Percentiles rank a stretch among this genome's conserved stretches.
These are phyloP conservation scores for Nicotiana otophora DNA, from an alignment of 257 asterid genomes.

Conservation along the genomic window DNA sequence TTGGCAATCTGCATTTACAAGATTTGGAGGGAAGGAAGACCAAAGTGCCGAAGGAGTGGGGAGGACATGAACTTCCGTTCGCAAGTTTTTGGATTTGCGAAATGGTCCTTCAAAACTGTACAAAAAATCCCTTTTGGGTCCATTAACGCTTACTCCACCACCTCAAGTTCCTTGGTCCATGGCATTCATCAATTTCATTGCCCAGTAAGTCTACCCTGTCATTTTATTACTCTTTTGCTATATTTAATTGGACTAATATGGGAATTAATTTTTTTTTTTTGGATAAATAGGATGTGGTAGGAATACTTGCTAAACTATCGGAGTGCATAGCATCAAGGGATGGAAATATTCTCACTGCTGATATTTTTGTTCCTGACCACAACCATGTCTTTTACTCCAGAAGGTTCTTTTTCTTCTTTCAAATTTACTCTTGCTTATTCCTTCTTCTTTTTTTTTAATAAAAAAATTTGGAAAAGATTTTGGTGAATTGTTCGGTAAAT, in stretches of 20 bases:
- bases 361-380: slow-evolving; percentile 82
- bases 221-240: neutral
- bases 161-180: neutral
- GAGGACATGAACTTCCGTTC: slow-evolving; percentile 7
- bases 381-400: slow-evolving; percentile 79
- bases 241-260: neutral
- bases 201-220: slow-evolving; percentile 8
- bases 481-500: neutral
- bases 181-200: slow-evolving; percentile 14
- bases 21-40: neutral
- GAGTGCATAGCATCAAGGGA: slow-evolving; percentile 91
- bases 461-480: neutral
- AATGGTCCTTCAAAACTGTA: neutral
- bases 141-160: neutral
- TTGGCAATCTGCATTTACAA: neutral
- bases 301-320: slow-evolving; percentile 81
- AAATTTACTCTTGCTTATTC: neutral
- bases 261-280: neutral
- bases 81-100: neutral
- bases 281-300: slow-evolving; percentile 67
- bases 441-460: too few relatives aligned
- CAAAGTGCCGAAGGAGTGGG: neutral
- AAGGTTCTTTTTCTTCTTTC: slow-evolving; percentile 39
- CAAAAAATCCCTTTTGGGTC: neutral
- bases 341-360: slow-evolving; percentile 87